phyloP scores from a whole-genome alignment of 371 early-diverging fungal genomes.

The Actinomortierella ambigua region DNA sequence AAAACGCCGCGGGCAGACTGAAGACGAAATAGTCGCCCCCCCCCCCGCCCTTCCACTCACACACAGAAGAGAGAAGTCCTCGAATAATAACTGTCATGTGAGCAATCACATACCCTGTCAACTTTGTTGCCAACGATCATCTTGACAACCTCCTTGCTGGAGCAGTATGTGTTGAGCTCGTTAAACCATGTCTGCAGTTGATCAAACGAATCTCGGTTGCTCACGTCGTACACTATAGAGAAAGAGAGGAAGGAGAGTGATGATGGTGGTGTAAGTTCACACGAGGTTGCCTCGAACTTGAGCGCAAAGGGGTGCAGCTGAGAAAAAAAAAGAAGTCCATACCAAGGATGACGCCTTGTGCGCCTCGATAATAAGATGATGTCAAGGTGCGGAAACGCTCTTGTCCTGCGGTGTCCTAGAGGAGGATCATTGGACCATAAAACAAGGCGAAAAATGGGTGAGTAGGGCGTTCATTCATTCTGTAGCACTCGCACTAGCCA shows the following conservation, averaged over 20 bases:
- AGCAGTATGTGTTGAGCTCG: slow-evolving; percentile 93
- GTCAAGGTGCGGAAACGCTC: slow-evolving; percentile 99
- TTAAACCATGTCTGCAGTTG: slow-evolving; percentile 92
- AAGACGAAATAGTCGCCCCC: too few species aligned
- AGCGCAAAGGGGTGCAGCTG: not conserved
- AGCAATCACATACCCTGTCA: slow-evolving; percentile 79
- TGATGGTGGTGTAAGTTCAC: slow-evolving; percentile 1
- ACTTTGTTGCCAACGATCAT: slow-evolving; percentile 98
- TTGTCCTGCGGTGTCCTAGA: slow-evolving; percentile 99
- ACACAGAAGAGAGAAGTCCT: too few species aligned
- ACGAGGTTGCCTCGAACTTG: not conserved
- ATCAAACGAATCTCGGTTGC: slow-evolving; percentile 91
- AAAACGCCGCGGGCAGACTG: too few species aligned
- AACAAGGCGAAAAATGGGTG: not conserved
- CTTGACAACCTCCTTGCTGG: slow-evolving; percentile 85
- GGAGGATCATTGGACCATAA: not conserved
- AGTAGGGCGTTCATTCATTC: too few species aligned
- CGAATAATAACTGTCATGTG: too few species aligned
- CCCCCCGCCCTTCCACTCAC: too few species aligned
- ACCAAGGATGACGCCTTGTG: slow-evolving; percentile 98
- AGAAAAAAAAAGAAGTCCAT: slow-evolving; percentile 15
- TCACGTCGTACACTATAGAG: slow-evolving; percentile 91
- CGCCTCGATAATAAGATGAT: slow-evolving; percentile 98
- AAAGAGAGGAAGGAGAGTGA: slow-evolving; percentile 1
- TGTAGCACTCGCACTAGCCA: too few species aligned